phyloP scores from a whole-genome alignment of 805 yeast species.

The Candida mattraensis region DNA sequence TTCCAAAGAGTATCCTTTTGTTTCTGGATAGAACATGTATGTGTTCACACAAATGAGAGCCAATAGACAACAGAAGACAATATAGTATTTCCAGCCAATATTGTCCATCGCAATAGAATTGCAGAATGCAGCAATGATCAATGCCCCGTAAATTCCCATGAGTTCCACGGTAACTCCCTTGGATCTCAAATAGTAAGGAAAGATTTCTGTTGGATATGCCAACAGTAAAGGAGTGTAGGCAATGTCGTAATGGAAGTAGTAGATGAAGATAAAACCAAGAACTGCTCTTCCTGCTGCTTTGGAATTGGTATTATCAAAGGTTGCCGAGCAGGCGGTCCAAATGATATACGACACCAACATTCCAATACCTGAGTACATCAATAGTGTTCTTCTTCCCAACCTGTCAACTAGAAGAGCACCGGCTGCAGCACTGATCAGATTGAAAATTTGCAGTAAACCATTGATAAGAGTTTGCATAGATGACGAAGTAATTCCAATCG shows the following conservation, averaged over 20 bases:
- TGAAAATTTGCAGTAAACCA: slow-evolving; percentile 49
- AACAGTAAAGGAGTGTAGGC: slow-evolving; percentile 48
- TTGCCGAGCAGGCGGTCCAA: slow-evolving; percentile 50
- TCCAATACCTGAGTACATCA: slow-evolving; percentile 35
- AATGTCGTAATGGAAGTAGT: slow-evolving; percentile 42
- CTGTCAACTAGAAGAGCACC: slow-evolving; percentile 33
- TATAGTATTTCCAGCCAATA: slow-evolving; percentile 39
- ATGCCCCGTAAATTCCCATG: slow-evolving; percentile 16
- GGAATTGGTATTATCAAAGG: slow-evolving; percentile 16
- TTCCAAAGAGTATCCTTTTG: slow-evolving; percentile 40
- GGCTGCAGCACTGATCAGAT: slow-evolving; percentile 36
- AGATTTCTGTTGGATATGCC: slow-evolving; percentile 48
- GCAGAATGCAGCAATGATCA: slow-evolving; percentile 25
- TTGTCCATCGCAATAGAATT: slow-evolving; percentile 41
- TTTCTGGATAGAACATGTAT: slow-evolving; percentile 48
- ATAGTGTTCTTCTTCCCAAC: slow-evolving; percentile 38
- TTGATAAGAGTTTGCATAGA: slow-evolving; percentile 50
- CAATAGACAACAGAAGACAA: slow-evolving; percentile 36
- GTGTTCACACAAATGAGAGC: slow-evolving; percentile 21
- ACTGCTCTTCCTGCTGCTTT: slow-evolving; percentile 27
- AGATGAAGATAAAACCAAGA: slow-evolving; percentile 23
- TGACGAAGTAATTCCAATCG: slow-evolving; percentile 53
- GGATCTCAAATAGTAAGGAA: slow-evolving; percentile 56
- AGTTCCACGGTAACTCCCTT: slow-evolving; percentile 52
- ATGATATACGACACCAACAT: slow-evolving; percentile 41